Evolutionary conservation across 228 moss, liverwort and hornwort genomes (phyloP).

Genomic region (Sphagnum fallax): DNA sequence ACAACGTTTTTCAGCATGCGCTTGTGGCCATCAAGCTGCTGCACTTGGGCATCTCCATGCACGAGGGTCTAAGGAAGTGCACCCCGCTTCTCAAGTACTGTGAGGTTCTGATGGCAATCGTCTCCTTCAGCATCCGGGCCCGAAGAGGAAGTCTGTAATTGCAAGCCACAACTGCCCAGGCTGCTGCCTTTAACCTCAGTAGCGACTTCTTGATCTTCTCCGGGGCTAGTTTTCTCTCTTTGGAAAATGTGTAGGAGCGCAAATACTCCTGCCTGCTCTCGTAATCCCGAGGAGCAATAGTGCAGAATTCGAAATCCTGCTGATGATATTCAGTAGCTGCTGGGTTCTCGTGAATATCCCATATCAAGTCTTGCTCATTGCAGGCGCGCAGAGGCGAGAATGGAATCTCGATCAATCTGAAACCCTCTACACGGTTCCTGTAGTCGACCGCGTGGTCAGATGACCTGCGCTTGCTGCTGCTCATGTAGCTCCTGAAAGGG

Average conservation of each 20-base stretch:
- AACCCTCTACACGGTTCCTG: constrained; percentile 15
- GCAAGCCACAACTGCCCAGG: constrained; percentile 75
- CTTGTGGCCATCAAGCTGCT: constrained; percentile 16
- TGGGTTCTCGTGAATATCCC: constrained; percentile 11
- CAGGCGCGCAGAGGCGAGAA: constrained; percentile 21
- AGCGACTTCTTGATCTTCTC: constrained; percentile 66
- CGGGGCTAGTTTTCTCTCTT: constrained; percentile 44
- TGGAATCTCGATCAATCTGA: constrained; percentile 32
- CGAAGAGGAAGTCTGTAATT: constrained; percentile 57
- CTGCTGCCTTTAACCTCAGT: constrained; percentile 55
- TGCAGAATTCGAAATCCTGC: constrained; percentile 26
- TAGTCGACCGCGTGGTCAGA: too few species aligned
- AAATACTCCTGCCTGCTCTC: constrained; percentile 78
- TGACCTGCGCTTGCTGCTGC: constrained; percentile 25
- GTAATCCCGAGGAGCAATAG: constrained; percentile 58
- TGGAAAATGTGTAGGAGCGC: constrained; percentile 80
- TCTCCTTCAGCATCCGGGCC: constrained; percentile 55
- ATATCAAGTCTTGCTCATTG: too few species aligned
- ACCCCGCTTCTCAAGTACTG: constrained; percentile 34
- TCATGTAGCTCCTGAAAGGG: constrained; percentile 17
- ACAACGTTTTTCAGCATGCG: too few species aligned
- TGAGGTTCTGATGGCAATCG: constrained; percentile 44
- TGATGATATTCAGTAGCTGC: constrained; percentile 20
- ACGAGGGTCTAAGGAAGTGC: constrained; percentile 34
- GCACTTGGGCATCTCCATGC: constrained; percentile 57